Evolutionary conservation across 2,329 filamentous ascomycete genomes (phyloP).

Genomic region (Atkinsonella texensis): DNA sequence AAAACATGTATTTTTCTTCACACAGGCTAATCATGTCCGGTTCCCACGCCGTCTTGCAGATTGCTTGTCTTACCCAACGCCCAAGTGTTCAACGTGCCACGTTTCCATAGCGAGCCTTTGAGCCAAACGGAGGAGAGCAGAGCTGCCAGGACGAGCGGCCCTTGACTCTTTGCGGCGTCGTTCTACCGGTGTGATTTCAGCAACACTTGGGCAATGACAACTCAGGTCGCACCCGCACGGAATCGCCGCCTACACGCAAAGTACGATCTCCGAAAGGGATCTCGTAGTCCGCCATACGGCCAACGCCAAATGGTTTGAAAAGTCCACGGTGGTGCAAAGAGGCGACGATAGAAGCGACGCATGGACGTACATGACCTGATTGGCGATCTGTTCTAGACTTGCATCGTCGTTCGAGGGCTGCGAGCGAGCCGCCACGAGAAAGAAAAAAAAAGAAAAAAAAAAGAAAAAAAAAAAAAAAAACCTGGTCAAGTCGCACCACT

Average conservation of each 20-base stretch:
- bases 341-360: not conserved
- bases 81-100: not conserved
- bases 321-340: not conserved
- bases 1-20: no score
- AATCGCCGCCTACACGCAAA: not conserved
- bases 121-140: not conserved
- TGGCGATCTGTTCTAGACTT: conserved; percentile 4
- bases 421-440: no score
- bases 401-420: not conserved
- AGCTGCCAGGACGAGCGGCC: not conserved
- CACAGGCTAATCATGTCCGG: no score
- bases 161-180: not conserved
- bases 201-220: not conserved
- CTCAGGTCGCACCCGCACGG: not conserved
- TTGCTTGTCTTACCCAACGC: not conserved
- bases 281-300: not conserved
- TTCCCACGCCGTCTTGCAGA: not conserved
- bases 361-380: not conserved
- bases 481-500: not conserved
- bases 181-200: not conserved
- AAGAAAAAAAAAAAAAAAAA: no score
- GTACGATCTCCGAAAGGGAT: not conserved
- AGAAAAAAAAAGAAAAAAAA: no score
- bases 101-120: not conserved
- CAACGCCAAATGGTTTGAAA: not conserved